Base-by-base conservation (phyloP, 192 early-diverging fungal genomes). In the Backusella luteola region DNA sequence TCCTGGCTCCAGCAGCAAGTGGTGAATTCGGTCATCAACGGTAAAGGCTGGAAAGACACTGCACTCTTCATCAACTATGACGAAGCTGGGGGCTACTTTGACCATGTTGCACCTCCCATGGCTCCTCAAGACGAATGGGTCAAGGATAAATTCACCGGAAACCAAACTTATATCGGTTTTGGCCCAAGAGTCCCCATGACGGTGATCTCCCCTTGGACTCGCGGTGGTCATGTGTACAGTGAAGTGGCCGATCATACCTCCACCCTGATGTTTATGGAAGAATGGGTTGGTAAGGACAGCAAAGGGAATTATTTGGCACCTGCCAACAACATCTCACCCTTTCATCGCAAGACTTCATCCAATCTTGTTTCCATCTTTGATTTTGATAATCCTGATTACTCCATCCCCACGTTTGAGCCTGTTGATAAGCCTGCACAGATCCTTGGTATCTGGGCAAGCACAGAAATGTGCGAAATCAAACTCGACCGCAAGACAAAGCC, bases 51-150 rank as follows among this genome's bases (percentile, higher is more conserved):
- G 72, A 74, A 74, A 9, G 15, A 73, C 26, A 74, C 77, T 49
- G 77, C 73, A 6, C 42, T 79, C n/a, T 74, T 79, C 14, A 79
- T 79, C 46, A 79, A 79, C 15, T 79, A 79, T 44, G 77, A 79
- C 23, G 77, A 79, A 42, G 53, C 66, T 4, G 77, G 77, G n/a
- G 77, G 77, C 29, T 77, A 44, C 46, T 67, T 23, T 38, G 77
- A 79, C 41, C 77, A 79, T 49, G 77, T 79, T 42, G 23, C 53
- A 14, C 77, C 77, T 17, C 66, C 66, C 29, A 34, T 56, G 44
- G 38, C 67, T 15, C 77, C 77, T 34, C 17, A 26, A 11, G 59
- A 41, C 19, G 52, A 72, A 23, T 79, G 46, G 36, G 73, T 79
- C 3, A 67, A 19, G 0, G 77, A 79, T 38, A 67, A 67, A 34